Evolutionary conservation across 2,329 filamentous ascomycete genomes (phyloP), one percentile per base, ranked within the genome.

Genomic region (Xylaria multiplex): DNA sequence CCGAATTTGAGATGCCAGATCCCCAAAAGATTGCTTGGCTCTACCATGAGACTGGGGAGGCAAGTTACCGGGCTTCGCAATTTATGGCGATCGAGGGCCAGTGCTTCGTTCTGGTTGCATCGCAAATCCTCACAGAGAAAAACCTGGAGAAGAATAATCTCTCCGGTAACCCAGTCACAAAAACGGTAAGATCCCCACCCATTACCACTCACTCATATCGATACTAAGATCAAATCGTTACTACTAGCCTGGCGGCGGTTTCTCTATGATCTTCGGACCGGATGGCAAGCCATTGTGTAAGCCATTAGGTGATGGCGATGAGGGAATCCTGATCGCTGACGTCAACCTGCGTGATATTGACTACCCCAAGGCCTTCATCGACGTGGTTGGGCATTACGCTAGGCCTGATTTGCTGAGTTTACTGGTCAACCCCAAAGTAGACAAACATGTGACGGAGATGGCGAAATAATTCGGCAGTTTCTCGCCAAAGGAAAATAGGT

Each of bases 291-390:
- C 80, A 3, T 69, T 86, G 48, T 81, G 78, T 2, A 77, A 81
- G 43, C 72, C 78, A 0, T 42, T 81, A 61, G 74, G 76, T 3
- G 74, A 76, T 14, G 78, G 77, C 0, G 77, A 79, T 27, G 85
- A 88, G 69, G 80, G 81, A 4, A 80, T 87, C 11, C 62, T 87
- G 7, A 82, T 80, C 62, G 84, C 84, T 0, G 83, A 87, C 64
- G 71, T 87, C 53, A 81, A 86, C 43, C 72, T 88, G 57, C 74
- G 79, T 19, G 76, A 78, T 43, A 77, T 81, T 9, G 77, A 80
- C n/a, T 76, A 78, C 32, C 78, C 79, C 0, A 76, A 79, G 40
- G 77, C 77, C 0, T 80, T 81, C 53, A 76, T 81, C 16, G 80
- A 82, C 59, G 78, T 80, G 40, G 75, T 76, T 60, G 76, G 75